These are phyloP conservation scores for Desmodesmus armatus DNA, from an alignment of 139 green algal species.

Conservation along the genomic window DNA sequence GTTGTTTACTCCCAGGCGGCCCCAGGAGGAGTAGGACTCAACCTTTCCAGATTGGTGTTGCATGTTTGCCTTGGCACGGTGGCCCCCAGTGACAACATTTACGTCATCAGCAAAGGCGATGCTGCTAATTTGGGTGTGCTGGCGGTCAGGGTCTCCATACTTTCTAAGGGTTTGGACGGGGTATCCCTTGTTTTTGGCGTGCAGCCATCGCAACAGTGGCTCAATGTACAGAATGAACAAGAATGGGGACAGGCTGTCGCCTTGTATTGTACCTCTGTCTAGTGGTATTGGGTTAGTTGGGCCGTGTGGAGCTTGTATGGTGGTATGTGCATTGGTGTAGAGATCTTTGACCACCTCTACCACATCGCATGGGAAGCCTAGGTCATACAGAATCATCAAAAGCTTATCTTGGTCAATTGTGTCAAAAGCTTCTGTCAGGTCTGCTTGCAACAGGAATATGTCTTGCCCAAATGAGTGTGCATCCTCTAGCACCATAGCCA, in stretches of 20 bases:
- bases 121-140: not conserved
- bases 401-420: slow-evolving; percentile 59
- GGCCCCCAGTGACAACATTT: not conserved
- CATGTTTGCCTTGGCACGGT: not conserved
- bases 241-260: slow-evolving; percentile 56
- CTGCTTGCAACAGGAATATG: slow-evolving; percentile 45
- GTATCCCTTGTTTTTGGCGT: slow-evolving; percentile 1
- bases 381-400: slow-evolving; percentile 53
- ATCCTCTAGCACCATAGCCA: too few species aligned
- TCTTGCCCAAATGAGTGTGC: too few species aligned
- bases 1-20: not conserved
- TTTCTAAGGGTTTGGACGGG: not conserved
- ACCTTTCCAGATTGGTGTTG: slow-evolving; percentile 8
- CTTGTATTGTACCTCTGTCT: slow-evolving; percentile 57
- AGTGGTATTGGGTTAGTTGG: slow-evolving; percentile 32
- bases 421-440: slow-evolving; percentile 60
- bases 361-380: slow-evolving; percentile 51
- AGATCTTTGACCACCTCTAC: slow-evolving; percentile 54
- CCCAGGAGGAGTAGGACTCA: not conserved
- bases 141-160: not conserved
- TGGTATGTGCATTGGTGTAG: slow-evolving; percentile 49
- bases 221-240: slow-evolving; percentile 47
- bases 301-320: slow-evolving; percentile 17
- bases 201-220: slow-evolving; percentile 31
- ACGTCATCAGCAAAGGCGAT: slow-evolving; percentile 34